Conservation (phyloP, 2,329 filamentous ascomycete genomes). For the Fusarium tricinctum region DNA sequence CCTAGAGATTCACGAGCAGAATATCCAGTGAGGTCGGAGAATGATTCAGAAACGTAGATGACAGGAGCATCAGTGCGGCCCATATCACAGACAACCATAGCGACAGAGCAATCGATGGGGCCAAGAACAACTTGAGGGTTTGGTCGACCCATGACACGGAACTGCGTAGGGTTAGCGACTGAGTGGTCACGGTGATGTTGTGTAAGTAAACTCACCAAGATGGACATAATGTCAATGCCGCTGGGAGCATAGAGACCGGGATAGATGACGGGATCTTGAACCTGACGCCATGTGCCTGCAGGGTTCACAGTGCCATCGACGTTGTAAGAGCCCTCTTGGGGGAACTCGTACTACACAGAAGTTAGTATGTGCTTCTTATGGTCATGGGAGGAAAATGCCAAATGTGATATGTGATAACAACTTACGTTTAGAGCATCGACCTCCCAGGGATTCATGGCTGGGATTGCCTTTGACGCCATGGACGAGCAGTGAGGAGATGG, state of each 20-base stretch:
- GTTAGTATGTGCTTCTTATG: slow-evolving; percentile 20
- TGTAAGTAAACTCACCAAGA: slow-evolving; percentile 60
- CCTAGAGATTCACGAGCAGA: slow-evolving; percentile 79
- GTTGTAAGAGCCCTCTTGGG: slow-evolving; percentile 40
- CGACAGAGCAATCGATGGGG: slow-evolving; percentile 85
- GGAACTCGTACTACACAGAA: slow-evolving; percentile 45
- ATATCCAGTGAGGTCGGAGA: slow-evolving; percentile 84
- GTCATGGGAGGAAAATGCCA: not conserved
- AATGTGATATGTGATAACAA: slow-evolving; percentile 11
- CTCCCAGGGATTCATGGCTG: slow-evolving; percentile 49
- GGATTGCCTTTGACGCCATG: slow-evolving; percentile 37
- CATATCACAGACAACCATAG: slow-evolving; percentile 86
- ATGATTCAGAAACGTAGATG: slow-evolving; percentile 86
- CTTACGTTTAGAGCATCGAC: slow-evolving; percentile 46
- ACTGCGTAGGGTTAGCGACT: slow-evolving; percentile 51
- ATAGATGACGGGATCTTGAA: slow-evolving; percentile 65
- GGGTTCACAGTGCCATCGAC: slow-evolving; percentile 41
- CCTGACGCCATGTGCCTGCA: slow-evolving; percentile 46
- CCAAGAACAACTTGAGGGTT: slow-evolving; percentile 85
- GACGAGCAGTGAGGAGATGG: slow-evolving; percentile 17
- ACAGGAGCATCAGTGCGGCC: slow-evolving; percentile 81
- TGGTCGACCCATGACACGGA: slow-evolving; percentile 76
- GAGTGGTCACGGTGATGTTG: not conserved
- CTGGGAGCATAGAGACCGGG: slow-evolving; percentile 69
- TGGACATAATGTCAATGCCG: slow-evolving; percentile 68